phyloP scores from a whole-genome alignment of 148 eudicot species.

The Linanthus parryae region DNA sequence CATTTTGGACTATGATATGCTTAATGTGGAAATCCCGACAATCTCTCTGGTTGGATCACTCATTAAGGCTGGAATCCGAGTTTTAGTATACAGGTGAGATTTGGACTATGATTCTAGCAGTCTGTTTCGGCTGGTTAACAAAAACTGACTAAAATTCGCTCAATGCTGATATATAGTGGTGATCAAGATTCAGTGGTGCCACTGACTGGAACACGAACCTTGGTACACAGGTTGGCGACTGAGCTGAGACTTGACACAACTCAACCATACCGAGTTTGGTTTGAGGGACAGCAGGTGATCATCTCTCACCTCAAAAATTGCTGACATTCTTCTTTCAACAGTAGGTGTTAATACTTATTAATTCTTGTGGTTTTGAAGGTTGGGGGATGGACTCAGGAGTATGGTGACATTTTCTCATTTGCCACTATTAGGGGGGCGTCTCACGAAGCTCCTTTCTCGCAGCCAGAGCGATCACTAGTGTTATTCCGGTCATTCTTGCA shows the following conservation, averaged over 20 bases:
- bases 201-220: conserved; percentile 25
- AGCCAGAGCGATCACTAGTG: conserved; percentile 35
- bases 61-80: conserved; percentile 60
- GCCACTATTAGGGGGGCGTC: conserved; percentile 47
- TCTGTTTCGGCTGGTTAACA: no score
- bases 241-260: conserved; percentile 26
- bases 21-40: conserved; percentile 85
- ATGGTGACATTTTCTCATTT: conserved; percentile 23
- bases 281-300: conserved; percentile 26
- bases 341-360: no score
- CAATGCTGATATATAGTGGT: conserved; percentile 21
- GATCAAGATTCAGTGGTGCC: conserved; percentile 43
- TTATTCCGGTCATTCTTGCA: conserved; percentile 27
- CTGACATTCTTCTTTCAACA: no score
- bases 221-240: conserved; percentile 22
- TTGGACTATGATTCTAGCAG: background rate
- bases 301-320: no score
- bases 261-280: conserved; percentile 37
- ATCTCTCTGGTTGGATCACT: conserved; percentile 72
- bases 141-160: no score
- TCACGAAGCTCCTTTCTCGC: conserved; percentile 35
- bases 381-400: conserved; percentile 42
- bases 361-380: conserved; percentile 20
- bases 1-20: conserved; percentile 71
- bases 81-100: conserved; percentile 86